These are phyloP conservation scores for Clavispora vitiphila DNA, from an alignment of 805 yeast genomes.

Conservation along the genomic window DNA sequence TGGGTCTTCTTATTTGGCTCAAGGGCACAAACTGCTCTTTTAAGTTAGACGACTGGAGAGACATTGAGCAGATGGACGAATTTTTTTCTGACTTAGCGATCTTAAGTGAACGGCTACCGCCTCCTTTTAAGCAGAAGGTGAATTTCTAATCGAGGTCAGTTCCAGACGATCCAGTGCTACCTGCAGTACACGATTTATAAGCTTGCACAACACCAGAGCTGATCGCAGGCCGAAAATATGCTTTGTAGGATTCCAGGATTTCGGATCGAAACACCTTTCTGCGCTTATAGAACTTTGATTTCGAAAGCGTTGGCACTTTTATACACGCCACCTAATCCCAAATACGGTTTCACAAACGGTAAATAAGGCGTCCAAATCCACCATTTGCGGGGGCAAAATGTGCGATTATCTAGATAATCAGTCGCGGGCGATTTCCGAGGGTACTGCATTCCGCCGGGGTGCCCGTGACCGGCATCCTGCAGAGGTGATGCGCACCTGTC, in stretches of 20 bases:
- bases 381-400: too few relatives aligned
- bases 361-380: too few relatives aligned
- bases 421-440: background rate
- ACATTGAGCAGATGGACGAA: too few relatives aligned
- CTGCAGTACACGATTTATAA: background rate
- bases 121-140: background rate
- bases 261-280: too few relatives aligned
- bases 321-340: too few relatives aligned
- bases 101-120: too few relatives aligned
- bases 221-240: too few relatives aligned
- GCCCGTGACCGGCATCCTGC: background rate
- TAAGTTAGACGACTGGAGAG: constrained; percentile 60
- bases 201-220: too few relatives aligned
- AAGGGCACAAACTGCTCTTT: constrained; percentile 61
- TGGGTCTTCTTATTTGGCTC: constrained; percentile 67
- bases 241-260: too few relatives aligned
- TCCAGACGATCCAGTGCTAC: background rate
- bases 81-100: background rate
- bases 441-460: background rate
- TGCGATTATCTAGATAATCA: constrained; percentile 1
- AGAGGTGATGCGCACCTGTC: background rate
- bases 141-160: background rate
- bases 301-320: too few relatives aligned
- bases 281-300: too few relatives aligned
- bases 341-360: too few relatives aligned